Base-by-base conservation (phyloP, 305 asterid species). In the Nicotiana rustica region DNA sequence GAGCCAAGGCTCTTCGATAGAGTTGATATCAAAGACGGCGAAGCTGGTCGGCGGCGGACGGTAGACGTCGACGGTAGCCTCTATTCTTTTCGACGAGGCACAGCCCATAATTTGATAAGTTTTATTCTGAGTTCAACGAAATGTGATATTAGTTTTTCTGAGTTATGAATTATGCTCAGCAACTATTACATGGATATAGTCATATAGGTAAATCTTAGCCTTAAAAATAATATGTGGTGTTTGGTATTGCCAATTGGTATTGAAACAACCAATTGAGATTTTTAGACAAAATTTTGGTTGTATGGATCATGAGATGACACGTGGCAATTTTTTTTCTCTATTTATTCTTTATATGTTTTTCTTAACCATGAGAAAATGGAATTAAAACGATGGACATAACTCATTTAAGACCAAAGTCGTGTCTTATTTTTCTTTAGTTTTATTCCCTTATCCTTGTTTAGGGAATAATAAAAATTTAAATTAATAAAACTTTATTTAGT, bases 1-100 rank as follows among this genome's bases (percentile, higher is more conserved):
- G 12, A 89, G 80, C 98, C 98, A 94, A 5, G 98, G 98, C 77
- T 93, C 98, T 38, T 92, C 92, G 36, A 94, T 86, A 89, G 94
- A 73, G 89, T 86, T 86, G 88, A 94, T 84, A 81, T 94, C 94
- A 85, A 94, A 94, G 1, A 91, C 87, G 13, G 93, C 90, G 82
- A 93, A 92, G 87, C 97, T 88, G 0, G 97, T 67, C 18, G 97
- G 93, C 2, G 97, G 85, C 0, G 94, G 97, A 33, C 92, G 94
- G 91, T 94, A 94, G 82, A 89, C 93, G 12, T 88, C 97, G 78
- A 75, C 84, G 83, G 90, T 79, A 82, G 83, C 91, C 71, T 92
- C 92, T 7, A 88, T 38, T 83, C 92, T 79, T 82, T 92, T 94
- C 56, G 98, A 94, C 2, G 97, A 88, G 78, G 94, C 82, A 88